Base-by-base conservation (phyloP, 257 asterid genomes). In the Catharanthus roseus region DNA sequence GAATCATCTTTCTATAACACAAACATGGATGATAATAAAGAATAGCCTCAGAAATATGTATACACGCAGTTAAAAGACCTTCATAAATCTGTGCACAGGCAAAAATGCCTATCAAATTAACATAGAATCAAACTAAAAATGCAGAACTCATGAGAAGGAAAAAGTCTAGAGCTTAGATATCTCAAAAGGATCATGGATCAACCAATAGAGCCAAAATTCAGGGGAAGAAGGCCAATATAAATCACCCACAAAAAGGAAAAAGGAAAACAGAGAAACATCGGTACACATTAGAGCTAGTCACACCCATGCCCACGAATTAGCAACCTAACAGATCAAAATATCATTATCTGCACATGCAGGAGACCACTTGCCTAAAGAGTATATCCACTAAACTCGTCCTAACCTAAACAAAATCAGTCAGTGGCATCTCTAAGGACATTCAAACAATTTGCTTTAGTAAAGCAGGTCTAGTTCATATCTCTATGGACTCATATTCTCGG, bases 1-100 rank as follows among this genome's bases (percentile, higher is more conserved):
- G 82, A 77, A 53, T 84, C 95, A 34, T 88, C 92, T 82, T 86
- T 90, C 99, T 93, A 67, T 65, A 54, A 64, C 29, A 70, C 6
- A 84, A 51, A 50, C 18, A 45, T 39, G 34, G 62, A 63, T 18
- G 9, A 45, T 8, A 29, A 26, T 13, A 74, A 34, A 41, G 29
- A 62, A 62, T 62, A 34, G 47, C 57, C 3, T 29, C 47, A 72
- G 39, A 73, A 53, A 76, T 64, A 71, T 57, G 62, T 62, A 1
- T 0, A 33, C 66, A 16, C 24, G 3, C 13, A 61, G 33, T 33
- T 31, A 39, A 60, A 60, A 42, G 7, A 9, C 28, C 67, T 61
- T 34, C 67, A 61, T 5, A 61, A 19, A 61, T 1, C 21, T 2
- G 44, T 58, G 16, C 24, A 60, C 24, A 60, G 66, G 42, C 21